Base-by-base conservation (phyloP, 2,329 filamentous ascomycete genomes). In the Fusarium torreyae region DNA sequence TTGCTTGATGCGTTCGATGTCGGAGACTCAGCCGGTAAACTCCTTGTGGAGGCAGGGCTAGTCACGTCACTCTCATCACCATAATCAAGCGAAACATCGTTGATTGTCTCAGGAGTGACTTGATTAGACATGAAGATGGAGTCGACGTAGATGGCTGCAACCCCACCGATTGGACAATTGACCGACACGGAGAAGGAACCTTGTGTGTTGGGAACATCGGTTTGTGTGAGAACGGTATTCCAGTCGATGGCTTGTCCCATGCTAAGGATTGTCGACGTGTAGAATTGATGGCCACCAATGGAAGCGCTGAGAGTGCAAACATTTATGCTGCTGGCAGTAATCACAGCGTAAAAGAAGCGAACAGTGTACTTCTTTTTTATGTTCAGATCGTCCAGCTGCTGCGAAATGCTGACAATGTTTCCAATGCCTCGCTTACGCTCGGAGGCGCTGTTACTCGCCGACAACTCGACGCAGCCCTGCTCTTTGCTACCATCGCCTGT, bases 41-140 rank as follows among this genome's bases (percentile, higher is more conserved):
- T 1, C 14, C 24, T 49, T 0, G 40, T 53, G 10, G 8, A 18
- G 4, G 17, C 2, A 20, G 22, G 39, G n/a, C 39, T 39, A 20
- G 18, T 20, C 18, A 20, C 18, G 18, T 20, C 18, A 22, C 0
- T 11, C 1, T 8, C 58, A n/a, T 46, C 17, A 0, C 56, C 61
- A 45, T 54, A 72, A 8, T 68, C 70, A 24, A 72, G 40, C 0
- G 33, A 7, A 0, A 66, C 53, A 14, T 48, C 42, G 3, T 68
- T 10, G 8, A 72, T 72, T 2, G 49, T 70, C 9, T 58, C 38
- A 1, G 69, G 66, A 4, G 69, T 72, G 15, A 72, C 66, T 13
- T 66, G 46, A 31, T 72, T 68, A 4, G 69, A 72, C 38, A 72
- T 57, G 5, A 72, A 72, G 57, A 72, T 70, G 0, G 70, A 70